Conservation (phyloP, 208 protist species). For the Acanthamoeba culbertsoni region DNA sequence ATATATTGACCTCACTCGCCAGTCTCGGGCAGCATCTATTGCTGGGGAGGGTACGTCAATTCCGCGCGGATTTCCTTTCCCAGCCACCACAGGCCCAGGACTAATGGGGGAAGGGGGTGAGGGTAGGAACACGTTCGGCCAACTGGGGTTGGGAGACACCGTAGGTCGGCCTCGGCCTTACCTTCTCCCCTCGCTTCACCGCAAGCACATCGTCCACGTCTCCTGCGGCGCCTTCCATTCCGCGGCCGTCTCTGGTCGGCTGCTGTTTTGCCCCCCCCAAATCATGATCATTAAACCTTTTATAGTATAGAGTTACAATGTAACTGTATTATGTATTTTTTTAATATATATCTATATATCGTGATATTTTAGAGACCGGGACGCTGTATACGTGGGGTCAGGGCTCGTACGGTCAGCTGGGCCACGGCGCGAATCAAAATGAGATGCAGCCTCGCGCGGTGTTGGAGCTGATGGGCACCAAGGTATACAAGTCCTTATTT, state of each 20-base stretch:
- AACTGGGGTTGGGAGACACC: slow-evolving; percentile 9
- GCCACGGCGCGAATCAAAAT: background rate
- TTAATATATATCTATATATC: too few relatives aligned
- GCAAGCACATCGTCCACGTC: background rate
- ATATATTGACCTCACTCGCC: too few relatives aligned
- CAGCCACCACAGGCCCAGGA: too few relatives aligned
- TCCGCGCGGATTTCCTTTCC: background rate
- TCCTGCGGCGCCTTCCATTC: slow-evolving; percentile 25
- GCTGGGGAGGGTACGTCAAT: background rate
- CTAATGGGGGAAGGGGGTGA: too few relatives aligned
- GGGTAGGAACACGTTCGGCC: background rate
- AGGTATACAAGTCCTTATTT: background rate
- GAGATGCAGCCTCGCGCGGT: background rate
- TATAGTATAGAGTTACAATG: too few relatives aligned
- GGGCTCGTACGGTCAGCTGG: slow-evolving; percentile 37
- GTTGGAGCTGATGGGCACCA: background rate
- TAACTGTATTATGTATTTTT: too few relatives aligned
- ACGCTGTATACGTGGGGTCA: background rate
- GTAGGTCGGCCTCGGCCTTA: background rate
- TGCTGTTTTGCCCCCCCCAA: too few relatives aligned
- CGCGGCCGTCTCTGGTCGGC: background rate
- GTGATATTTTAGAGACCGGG: background rate
- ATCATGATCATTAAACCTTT: too few relatives aligned
- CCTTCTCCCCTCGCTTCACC: background rate
- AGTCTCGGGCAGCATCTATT: slow-evolving; percentile 12